Evolutionary conservation across 139 green algal genomes (phyloP), one percentile per base, ranked within the genome.

Genomic region (Chlorella sp.): DNA sequence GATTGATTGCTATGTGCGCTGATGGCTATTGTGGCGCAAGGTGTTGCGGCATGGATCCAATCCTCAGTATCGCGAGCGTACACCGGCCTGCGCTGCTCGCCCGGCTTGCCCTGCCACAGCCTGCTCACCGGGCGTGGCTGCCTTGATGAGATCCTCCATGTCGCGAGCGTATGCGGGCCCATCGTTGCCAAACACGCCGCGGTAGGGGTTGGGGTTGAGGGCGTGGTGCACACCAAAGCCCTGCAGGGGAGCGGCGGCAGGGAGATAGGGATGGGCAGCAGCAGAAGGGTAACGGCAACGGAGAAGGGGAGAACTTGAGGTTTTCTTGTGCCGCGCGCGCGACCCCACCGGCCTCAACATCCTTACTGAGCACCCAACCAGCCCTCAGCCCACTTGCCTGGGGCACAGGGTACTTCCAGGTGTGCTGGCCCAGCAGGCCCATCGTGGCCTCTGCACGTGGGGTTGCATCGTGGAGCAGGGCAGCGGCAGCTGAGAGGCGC

Each of bases 151-250:
- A 85, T 97, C 91, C 5, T 75, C 69, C 26, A 98, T 79, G 68
- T 97, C 95, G 20, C 79, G 73, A 1, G 93, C 96, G 71, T 98
- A 99, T 36, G 69, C 84, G 11, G 78, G 28, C 65, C 93, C 94
- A 76, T 99, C 94, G 79, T 94, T 94, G 65, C 97, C 97, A 82
- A 97, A 98, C 2, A 83, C 76, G 26, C 97, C 97, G 2, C 94
- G 84, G 93, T 99, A 99, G 1, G 95, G 93, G 82, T 99, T 94
- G 0, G 97, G 97, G 88, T 98, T 98, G 17, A 98, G 76, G 2
- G 92, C 93, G 75, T 99, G 97, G 44, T 94, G 90, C 25, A 99
- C 82, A 41, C 97, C 97, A 90, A 95, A 96, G 74, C 94, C 96
- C 47, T 85, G 80, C 28, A 56, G 11, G 6, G n/a, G n/a, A n/a